Percentiles rank a stretch among this genome's conserved stretches.
phyloP scores from a whole-genome alignment of 2,329 filamentous ascomycete genomes.

The Leptographium wingfieldii region DNA sequence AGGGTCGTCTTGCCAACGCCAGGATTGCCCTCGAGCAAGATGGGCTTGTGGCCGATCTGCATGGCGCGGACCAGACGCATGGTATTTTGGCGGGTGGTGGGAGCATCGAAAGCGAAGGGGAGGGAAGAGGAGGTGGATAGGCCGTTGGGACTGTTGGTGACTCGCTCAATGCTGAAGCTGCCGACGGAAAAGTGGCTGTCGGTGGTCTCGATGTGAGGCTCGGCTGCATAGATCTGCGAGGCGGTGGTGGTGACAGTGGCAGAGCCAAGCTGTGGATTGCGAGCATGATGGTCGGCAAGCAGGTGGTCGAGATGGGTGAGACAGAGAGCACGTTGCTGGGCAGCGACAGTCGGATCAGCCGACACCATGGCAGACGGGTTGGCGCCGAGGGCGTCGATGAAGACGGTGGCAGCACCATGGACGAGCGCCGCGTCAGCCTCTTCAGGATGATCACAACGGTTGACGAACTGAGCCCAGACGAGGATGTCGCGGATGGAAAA shows the following conservation, averaged over 20 bases:
- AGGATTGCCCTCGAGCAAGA: conserved; percentile 91
- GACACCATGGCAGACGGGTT: conserved; percentile 84
- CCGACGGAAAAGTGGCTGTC: conserved; percentile 53
- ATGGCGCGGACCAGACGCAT: conserved; percentile 85
- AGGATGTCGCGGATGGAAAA: conserved; percentile 90
- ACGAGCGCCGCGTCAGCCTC: conserved; percentile 34
- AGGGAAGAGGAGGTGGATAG: background rate
- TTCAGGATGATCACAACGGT: conserved; percentile 38
- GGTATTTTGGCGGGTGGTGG: conserved; percentile 78
- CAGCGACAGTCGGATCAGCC: conserved; percentile 54
- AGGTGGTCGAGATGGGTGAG: conserved; percentile 59
- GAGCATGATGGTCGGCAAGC: conserved; percentile 36
- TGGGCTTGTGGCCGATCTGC: conserved; percentile 69
- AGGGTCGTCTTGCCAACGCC: conserved; percentile 96
- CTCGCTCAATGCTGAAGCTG: conserved; percentile 53
- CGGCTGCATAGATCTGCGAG: conserved; percentile 39
- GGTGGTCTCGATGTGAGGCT: conserved; percentile 44
- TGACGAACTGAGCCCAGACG: conserved; percentile 88
- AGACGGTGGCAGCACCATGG: conserved; percentile 90
- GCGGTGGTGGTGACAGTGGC: too few relatives aligned
- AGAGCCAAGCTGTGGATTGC: conserved; percentile 22
- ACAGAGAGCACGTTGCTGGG: conserved; percentile 57
- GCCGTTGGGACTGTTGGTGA: too few relatives aligned
- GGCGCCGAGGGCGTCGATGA: conserved; percentile 87
- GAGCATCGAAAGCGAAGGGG: conserved; percentile 68